Evolutionary conservation across 345 rosid species (phyloP), one percentile per base, ranked within the genome.

Genomic region (Gossypium stocksii): DNA sequence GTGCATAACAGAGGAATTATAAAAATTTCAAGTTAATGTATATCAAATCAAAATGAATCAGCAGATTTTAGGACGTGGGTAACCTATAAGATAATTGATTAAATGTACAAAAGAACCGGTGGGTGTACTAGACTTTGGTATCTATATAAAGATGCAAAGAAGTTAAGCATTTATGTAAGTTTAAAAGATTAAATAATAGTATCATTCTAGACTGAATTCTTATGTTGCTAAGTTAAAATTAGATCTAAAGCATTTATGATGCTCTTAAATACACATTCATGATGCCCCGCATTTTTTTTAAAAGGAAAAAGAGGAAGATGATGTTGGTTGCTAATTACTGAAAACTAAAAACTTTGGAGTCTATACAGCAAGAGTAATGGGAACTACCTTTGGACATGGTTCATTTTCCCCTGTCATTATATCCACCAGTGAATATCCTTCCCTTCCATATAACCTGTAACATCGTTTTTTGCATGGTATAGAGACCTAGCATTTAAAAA

Each of bases 331-430:
- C 13, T 49, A 61, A 80, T 73, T 17, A 63, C 14, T 16, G 34
- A 38, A 25, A 77, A 63, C 10, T 16, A 22, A 19, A 19, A 70
- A 17, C 13, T 17, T n/a, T 57, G 29, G 27, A 9, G 71, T 10
- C 29, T 2, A 54, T 53, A 16, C 16, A 43, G 51, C 19, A 67
- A 60, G 62, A 41, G 44, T 2, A 15, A 25, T n/a, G 44, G 29
- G 66, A 57, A 66, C 11, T 86, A 90, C 99, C 97, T 91, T 87
- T 4, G 93, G 98, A 65, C 94, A 75, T 12, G 90, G 92, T 85
- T 95, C 98, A 72, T 85, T 85, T 86, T 88, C 99, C 43, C 99
- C 94, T 0, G 93, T 91, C 97, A 95, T 89, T 78, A 95, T 93
- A 80, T 95, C 99, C 66, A 95, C 93, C 77, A 95, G 80, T n/a